phyloP scores from a whole-genome alignment of 2,329 filamentous ascomycete species.

The Calonectria hongkongensis region DNA sequence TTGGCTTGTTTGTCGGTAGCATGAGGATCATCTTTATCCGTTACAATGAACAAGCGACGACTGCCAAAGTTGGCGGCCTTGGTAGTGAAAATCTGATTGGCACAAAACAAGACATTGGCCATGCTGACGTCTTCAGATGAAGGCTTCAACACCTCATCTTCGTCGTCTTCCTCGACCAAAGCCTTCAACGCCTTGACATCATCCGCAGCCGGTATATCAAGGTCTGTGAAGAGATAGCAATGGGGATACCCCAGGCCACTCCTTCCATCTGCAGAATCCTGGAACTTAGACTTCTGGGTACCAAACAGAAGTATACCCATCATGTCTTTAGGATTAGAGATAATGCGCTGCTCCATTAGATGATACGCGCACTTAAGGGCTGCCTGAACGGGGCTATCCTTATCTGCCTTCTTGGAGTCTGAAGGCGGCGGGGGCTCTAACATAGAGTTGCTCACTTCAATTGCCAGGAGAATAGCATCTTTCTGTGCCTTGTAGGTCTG shows the following conservation, averaged over 20 bases:
- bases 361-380: slow-evolving; percentile 95
- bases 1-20: slow-evolving; percentile 81
- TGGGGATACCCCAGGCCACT: slow-evolving; percentile 84
- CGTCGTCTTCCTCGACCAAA: slow-evolving; percentile 85
- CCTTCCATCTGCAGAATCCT: slow-evolving; percentile 77
- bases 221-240: slow-evolving; percentile 92
- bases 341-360: slow-evolving; percentile 98
- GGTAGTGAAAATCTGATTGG: slow-evolving; percentile 96
- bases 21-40: slow-evolving; percentile 93
- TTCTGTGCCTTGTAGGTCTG: slow-evolving; percentile 94
- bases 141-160: slow-evolving; percentile 80
- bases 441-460: slow-evolving; percentile 94
- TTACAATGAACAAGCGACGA: slow-evolving; percentile 94
- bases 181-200: slow-evolving; percentile 88
- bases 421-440: slow-evolving; percentile 78
- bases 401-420: slow-evolving; percentile 84
- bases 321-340: slow-evolving; percentile 96
- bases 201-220: slow-evolving; percentile 89
- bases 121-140: slow-evolving; percentile 83
- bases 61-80: slow-evolving; percentile 96
- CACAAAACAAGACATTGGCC: slow-evolving; percentile 93
- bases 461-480: slow-evolving; percentile 98
- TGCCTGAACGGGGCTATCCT: slow-evolving; percentile 85
- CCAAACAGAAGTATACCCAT: slow-evolving; percentile 96
- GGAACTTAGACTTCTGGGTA: slow-evolving; percentile 88